Conservation (phyloP, 331 rosid species). For the Pyrus hybrid region DNA sequence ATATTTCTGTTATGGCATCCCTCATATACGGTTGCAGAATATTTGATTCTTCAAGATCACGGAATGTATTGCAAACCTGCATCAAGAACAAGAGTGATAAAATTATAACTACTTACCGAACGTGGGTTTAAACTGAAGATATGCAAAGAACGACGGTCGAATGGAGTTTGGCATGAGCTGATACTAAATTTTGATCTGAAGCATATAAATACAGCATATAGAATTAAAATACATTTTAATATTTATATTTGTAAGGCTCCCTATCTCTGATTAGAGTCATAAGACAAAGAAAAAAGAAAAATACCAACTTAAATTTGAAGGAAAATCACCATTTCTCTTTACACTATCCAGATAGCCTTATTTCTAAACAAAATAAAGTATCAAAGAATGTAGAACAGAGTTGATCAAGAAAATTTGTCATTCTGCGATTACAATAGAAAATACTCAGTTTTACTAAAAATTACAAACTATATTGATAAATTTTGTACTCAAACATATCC, state of each 20-base stretch:
- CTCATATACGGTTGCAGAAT: no score
- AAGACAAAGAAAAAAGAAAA: background rate
- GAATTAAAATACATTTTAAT: background rate
- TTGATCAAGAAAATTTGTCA: background rate
- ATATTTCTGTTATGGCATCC: no score
- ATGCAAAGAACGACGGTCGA: background rate
- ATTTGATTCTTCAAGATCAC: no score
- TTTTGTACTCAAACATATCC: background rate
- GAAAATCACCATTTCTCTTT: background rate
- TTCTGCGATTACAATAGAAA: background rate
- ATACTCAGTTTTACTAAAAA: background rate
- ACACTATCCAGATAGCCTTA: background rate
- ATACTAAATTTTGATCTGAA: background rate
- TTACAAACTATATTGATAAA: background rate
- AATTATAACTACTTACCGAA: constrained; percentile 21
- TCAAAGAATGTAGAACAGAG: background rate
- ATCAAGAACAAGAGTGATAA: no score
- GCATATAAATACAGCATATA: background rate
- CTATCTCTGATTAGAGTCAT: background rate
- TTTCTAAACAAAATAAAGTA: background rate
- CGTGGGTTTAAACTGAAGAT: constrained; percentile 4
- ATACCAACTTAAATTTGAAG: background rate
- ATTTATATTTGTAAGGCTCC: background rate
- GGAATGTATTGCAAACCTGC: no score
- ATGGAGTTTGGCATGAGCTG: background rate